phyloP scores from a whole-genome alignment of 371 early-diverging fungal genomes.

The Amoeboaphelidium protococcarum region DNA sequence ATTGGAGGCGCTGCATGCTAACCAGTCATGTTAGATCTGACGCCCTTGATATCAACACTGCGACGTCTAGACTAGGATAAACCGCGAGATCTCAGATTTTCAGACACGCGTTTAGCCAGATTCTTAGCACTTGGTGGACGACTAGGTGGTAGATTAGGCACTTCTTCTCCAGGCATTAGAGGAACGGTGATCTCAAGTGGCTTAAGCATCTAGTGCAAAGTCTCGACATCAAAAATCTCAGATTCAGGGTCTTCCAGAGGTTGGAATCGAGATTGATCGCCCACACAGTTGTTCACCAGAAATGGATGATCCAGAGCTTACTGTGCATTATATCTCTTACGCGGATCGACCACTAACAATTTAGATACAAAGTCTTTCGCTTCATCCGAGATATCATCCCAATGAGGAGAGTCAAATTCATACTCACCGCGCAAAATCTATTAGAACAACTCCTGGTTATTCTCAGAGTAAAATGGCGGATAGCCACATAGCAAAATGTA shows the following conservation, averaged over 20 bases:
- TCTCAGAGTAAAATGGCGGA: slow-evolving; percentile 70
- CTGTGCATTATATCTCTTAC: slow-evolving; percentile 37
- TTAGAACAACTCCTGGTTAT: slow-evolving; percentile 19
- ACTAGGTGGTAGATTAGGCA: too few species aligned
- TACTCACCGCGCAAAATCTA: slow-evolving; percentile 47
- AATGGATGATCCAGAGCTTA: slow-evolving; percentile 45
- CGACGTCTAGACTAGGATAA: not conserved
- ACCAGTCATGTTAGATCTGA: too few species aligned
- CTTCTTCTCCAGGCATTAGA: too few species aligned
- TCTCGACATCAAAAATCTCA: not conserved
- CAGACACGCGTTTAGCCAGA: not conserved
- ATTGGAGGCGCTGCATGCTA: too few species aligned
- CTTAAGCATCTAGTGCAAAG: too few species aligned
- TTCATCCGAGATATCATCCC: slow-evolving; percentile 47
- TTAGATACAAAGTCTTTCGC: slow-evolving; percentile 57
- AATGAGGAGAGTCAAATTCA: slow-evolving; percentile 47
- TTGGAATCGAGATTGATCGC: not conserved
- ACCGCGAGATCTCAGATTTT: not conserved
- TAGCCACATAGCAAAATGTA: slow-evolving; percentile 87
- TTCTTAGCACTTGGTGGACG: not conserved
- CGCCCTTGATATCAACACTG: not conserved
- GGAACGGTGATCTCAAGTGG: too few species aligned
- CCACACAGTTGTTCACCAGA: not conserved
- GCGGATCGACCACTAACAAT: slow-evolving; percentile 39
- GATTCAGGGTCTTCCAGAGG: not conserved